Base-by-base conservation (phyloP, 352 stramenopile species). In the Phytophthora ohioensis region DNA sequence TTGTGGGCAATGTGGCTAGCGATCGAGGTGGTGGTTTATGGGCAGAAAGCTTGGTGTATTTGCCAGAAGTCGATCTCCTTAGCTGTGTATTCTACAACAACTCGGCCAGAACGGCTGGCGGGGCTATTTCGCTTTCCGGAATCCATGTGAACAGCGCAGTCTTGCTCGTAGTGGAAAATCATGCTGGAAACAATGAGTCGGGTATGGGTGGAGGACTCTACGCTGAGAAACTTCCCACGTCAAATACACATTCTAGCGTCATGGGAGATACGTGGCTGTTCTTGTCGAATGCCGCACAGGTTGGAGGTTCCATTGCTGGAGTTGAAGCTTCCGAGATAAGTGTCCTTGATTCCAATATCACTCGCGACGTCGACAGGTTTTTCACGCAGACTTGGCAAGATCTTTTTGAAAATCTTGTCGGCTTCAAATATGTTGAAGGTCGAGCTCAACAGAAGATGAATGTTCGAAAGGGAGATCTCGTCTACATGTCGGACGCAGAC, bases 81-180 rank as follows among this genome's bases (percentile, higher is more conserved):
- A 57, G 56, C 11, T 81, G 70, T 27, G 61, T 84, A 6, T 79
- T 84, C 10, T 86, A 86, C 71, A 86, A 86, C 45, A 86, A 86
- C 47, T 76, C 73, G 4, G 79, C 73, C 11, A 31, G 8, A 6
- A 49, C 34, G 1, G 32, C 32, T 41, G 79, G 79, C 5, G 79
- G 79, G 2, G 79, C 52, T 11, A 65, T 84, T 15, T 71, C 58
- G 21, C 12, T 86, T 3, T 41, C 45, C 27, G 52, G 39, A 2
- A 51, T 65, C 4, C 39, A 65, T 11, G 13, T 69, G n/a, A n/a
- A 45, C 9, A 73, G 49, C 30, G 62, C 51, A 31, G 5, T 39
- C 2, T 36, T 73, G 9, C 30, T 86, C 8, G 61, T 79, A n/a
- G 64, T 84, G 2, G 73, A 84, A 30, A 86, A 86, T 45, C 36